phyloP scores from a whole-genome alignment of 139 green algal species.

The Coccomyxa sp. region DNA sequence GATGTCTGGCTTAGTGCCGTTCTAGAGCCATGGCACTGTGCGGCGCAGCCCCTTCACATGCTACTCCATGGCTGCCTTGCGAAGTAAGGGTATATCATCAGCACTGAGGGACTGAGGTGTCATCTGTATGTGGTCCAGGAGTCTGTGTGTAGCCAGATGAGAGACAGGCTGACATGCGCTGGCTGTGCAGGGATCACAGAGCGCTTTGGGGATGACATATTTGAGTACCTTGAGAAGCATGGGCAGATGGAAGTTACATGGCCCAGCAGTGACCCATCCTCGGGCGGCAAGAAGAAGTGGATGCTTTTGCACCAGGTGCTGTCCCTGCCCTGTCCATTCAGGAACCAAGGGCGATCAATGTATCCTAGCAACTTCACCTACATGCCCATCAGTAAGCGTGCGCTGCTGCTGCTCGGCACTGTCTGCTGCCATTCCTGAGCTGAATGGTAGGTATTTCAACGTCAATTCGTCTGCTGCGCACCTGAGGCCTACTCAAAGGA shows the following conservation, averaged over 20 bases:
- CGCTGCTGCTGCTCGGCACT: neutral
- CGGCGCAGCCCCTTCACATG: neutral
- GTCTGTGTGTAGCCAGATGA: neutral
- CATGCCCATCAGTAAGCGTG: too few relatives aligned
- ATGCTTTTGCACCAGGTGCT: neutral
- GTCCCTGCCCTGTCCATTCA: neutral
- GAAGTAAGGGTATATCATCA: neutral
- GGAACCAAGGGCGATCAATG: neutral
- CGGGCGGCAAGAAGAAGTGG: neutral
- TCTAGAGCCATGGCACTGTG: neutral
- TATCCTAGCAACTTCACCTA: neutral
- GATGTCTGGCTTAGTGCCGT: neutral
- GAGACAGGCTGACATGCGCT: neutral
- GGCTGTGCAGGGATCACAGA: slow-evolving; percentile 27
- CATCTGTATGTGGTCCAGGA: neutral
- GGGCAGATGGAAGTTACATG: slow-evolving; percentile 21
- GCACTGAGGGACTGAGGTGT: neutral
- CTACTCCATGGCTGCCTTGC: neutral
- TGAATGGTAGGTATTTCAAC: neutral
- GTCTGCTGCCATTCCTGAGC: neutral
- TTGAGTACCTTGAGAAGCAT: slow-evolving; percentile 37
- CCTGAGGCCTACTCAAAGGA: neutral
- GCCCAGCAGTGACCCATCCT: slow-evolving; percentile 9
- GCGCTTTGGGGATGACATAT: slow-evolving; percentile 48
- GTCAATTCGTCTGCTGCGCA: neutral